phyloP scores from a whole-genome alignment of 352 stramenopile species.

The Phytopythium kandeliae region DNA sequence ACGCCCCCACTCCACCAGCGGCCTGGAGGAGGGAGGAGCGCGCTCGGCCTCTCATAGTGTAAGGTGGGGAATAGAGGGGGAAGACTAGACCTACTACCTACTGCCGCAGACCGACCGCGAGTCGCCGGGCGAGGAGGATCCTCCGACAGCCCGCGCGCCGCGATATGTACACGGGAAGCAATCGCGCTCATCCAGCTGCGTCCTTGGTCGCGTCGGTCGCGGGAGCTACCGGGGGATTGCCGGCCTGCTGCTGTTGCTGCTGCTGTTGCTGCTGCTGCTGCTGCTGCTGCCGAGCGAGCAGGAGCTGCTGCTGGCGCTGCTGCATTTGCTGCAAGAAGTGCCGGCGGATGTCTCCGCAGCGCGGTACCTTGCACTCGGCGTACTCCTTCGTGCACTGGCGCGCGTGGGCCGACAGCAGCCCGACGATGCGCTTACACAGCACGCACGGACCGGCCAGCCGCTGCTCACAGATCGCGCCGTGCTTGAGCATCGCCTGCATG shows the following conservation, averaged over 20 bases:
- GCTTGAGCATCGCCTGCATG: conserved; percentile 88
- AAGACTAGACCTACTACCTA: background rate
- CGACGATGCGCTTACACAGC: conserved; percentile 83
- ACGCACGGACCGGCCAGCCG: conserved; percentile 75
- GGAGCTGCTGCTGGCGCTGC: conserved; percentile 59
- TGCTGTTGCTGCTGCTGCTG: conserved; percentile 17
- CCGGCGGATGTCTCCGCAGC: conserved; percentile 80
- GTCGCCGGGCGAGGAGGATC: no score
- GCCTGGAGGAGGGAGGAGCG: background rate
- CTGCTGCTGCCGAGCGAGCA: conserved; percentile 36
- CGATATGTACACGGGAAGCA: background rate
- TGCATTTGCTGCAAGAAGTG: conserved; percentile 79
- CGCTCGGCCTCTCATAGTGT: conserved; percentile 4
- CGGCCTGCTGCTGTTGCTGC: conserved; percentile 14
- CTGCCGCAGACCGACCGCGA: no score
- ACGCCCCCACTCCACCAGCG: background rate
- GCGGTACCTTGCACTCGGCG: conserved; percentile 70
- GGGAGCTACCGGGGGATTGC: conserved; percentile 1
- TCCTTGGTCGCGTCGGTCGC: conserved; percentile 16
- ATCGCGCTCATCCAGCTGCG: conserved; percentile 7
- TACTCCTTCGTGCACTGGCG: conserved; percentile 79
- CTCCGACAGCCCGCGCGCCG: background rate
- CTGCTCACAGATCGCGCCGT: conserved; percentile 81
- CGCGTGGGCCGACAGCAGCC: conserved; percentile 75
- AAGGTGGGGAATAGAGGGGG: background rate